Evolutionary conservation across 306 rosid genomes (phyloP), one percentile per base, ranked within the genome.

Genomic region (Cicer chorassanicum): DNA sequence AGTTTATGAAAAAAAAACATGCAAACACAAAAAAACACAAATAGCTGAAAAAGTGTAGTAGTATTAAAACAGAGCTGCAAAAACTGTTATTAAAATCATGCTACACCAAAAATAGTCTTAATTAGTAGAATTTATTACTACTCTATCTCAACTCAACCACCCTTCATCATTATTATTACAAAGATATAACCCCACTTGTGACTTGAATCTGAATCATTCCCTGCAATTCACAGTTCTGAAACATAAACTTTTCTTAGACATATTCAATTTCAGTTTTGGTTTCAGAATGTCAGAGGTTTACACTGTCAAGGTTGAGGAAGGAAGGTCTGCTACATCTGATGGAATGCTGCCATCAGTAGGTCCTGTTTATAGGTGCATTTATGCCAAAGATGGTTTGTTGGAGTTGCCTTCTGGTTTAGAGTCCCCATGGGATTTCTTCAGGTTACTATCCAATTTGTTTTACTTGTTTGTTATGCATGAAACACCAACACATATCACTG

Each of bases 401-500:
- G 93, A 86, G 60, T 13, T 94, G 70, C 97, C 95, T 48, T 50
- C 78, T 7, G 73, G 71, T 12, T 68, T 87, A 1, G 80, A 91
- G 21, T 89, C 98, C 44, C 98, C 98, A 4, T 91, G 93, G 96
- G 88, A 91, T 29, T 91, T 94, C 88, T 84, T 94, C 82, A 90
- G 97, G 98, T 91, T 18, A 7, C 1, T 66, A 7, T 48, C 15
- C 70, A 15, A 6, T 8, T 44, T 14, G 7, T 3, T 43, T 49
- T 54, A 4, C 1, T 62, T 43, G 4, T 8, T 29, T 29, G 36
- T 29, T 29, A 29, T 2, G 3, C 36, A 29, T 3, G 5, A 29
- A 29, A 29, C 5, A 29, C 36, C 1, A 29, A 29, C 36, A 29
- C 36, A 0, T 29, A 2, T 3, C 36, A 29, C 36, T 29, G 34